Percentiles rank a stretch among this genome's conserved stretches.
Evolutionary conservation across 495 filamentous ascomycete species (phyloP).

Genomic region (Penicillium macrosclerotiorum): DNA sequence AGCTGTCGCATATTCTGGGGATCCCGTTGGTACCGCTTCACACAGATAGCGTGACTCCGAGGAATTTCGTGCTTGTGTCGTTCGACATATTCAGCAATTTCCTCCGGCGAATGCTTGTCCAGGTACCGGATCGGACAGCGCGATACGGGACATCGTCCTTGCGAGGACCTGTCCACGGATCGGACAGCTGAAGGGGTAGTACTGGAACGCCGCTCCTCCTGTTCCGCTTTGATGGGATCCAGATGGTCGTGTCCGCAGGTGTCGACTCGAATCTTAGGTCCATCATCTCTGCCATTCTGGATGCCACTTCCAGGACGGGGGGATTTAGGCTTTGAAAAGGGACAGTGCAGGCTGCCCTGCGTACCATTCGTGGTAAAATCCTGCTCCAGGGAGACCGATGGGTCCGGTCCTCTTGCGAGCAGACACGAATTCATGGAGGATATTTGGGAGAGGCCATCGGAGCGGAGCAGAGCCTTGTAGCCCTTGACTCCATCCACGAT

Average conservation of each 20-base stretch:
- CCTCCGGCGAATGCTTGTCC: constrained; percentile 85
- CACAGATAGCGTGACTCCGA: constrained; percentile 85
- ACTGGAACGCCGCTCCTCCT: constrained; percentile 37
- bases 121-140: constrained; percentile 88
- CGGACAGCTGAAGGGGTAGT: constrained; percentile 46
- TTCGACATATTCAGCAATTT: constrained; percentile 85
- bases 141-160: constrained; percentile 72
- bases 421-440: constrained; percentile 36
- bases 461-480: constrained; percentile 37
- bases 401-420: constrained; percentile 37
- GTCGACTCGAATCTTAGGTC: constrained; percentile 28
- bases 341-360: constrained; percentile 43
- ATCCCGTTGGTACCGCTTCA: constrained; percentile 81
- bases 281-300: constrained; percentile 22
- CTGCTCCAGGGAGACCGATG: constrained; percentile 34
- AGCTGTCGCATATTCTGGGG: constrained; percentile 76
- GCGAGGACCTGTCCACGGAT: no score
- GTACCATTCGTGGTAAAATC: constrained; percentile 48
- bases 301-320: constrained; percentile 27
- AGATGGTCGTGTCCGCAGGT: constrained; percentile 37
- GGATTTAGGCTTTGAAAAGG: constrained; percentile 41
- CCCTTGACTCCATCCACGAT: constrained; percentile 42
- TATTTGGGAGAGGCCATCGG: constrained; percentile 24
- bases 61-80: constrained; percentile 91
- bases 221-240: constrained; percentile 48